Conservation (phyloP, 345 rosid genomes). For the Pistacia atlantica region DNA sequence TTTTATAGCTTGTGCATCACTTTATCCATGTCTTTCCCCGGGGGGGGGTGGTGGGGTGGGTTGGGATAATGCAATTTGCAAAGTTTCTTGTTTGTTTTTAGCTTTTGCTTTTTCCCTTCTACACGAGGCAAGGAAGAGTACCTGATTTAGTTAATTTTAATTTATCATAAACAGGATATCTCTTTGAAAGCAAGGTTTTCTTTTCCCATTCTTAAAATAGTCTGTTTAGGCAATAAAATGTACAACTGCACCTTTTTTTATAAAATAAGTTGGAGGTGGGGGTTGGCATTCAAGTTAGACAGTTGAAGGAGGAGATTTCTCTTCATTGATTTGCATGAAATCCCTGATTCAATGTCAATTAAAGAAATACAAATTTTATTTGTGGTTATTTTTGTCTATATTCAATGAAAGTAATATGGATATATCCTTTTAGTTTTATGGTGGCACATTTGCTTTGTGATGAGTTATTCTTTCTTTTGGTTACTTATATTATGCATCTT, state of each 20-base stretch:
- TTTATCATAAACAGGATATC: no score
- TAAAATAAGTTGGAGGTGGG: neutral
- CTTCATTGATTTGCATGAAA: neutral
- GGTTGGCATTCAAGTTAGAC: neutral
- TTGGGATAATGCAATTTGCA: neutral
- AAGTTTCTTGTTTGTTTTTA: neutral
- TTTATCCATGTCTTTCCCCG: neutral
- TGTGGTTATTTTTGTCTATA: neutral
- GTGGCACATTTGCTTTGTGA: neutral
- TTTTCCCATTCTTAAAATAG: no score
- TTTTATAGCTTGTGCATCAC: neutral
- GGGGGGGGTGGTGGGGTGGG: no score
- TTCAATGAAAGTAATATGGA: neutral
- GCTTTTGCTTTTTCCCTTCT: neutral
- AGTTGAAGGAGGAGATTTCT: neutral
- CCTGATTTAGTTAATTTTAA: neutral
- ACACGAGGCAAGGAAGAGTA: no score
- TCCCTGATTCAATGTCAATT: neutral
- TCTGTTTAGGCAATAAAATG: no score
- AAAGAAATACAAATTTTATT: neutral
- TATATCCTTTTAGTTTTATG: neutral
- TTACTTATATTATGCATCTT: neutral
- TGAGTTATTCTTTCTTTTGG: neutral
- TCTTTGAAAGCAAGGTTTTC: no score
- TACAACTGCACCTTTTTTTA: no score